A percentile compares a stretch with the other conserved stretches of the same genome.
Conservation (phyloP, 495 filamentous ascomycete species). For the Penicillium robsamsonii region DNA sequence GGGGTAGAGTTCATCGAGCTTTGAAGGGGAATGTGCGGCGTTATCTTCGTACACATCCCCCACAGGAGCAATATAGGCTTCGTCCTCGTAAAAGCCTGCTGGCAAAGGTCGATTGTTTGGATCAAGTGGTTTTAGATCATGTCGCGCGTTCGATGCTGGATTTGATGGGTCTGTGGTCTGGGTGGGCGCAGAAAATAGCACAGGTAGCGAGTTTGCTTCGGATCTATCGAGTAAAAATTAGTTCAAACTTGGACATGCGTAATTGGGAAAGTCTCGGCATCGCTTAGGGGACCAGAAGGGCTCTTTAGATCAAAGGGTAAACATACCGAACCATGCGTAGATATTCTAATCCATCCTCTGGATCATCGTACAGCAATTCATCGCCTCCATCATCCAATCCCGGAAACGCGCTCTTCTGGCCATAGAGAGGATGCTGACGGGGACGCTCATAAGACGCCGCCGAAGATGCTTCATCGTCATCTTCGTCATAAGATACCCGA, state of each 20-base stretch:
- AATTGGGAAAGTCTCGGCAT: slow-evolving; percentile 29
- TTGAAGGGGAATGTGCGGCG: neutral
- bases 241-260: slow-evolving; percentile 7
- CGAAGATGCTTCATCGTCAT: slow-evolving; percentile 20
- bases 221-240: slow-evolving; percentile 48
- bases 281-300: slow-evolving; percentile 24
- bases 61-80: slow-evolving; percentile 26
- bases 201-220: slow-evolving; percentile 68
- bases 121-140: neutral
- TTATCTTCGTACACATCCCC: neutral
- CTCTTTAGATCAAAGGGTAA: neutral
- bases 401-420: slow-evolving; percentile 75
- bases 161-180: neutral
- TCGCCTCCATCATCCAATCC: slow-evolving; percentile 61
- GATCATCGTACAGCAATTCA: slow-evolving; percentile 48
- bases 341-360: slow-evolving; percentile 69
- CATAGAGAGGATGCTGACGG: slow-evolving; percentile 63
- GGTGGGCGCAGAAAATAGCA: slow-evolving; percentile 55
- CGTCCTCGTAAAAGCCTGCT: slow-evolving; percentile 22
- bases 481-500: slow-evolving; percentile 29
- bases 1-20: slow-evolving; percentile 24
- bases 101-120: neutral
- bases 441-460: slow-evolving; percentile 37
- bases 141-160: neutral
- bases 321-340: slow-evolving; percentile 78